Conservation (phyloP, 495 filamentous ascomycete genomes). For the Cercophora samala region DNA sequence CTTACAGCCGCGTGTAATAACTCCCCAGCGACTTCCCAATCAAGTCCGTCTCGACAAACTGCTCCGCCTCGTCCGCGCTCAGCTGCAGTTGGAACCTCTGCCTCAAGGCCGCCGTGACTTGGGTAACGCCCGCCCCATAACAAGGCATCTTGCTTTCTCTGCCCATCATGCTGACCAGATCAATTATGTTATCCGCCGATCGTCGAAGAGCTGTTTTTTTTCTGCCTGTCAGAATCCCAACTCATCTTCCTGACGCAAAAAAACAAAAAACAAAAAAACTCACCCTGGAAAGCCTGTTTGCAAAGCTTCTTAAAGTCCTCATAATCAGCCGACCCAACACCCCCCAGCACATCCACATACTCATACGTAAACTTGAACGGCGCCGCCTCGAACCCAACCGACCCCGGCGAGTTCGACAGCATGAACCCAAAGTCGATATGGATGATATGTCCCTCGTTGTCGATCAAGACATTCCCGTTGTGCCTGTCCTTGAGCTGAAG, state of each 20-base stretch:
- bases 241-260: slow-evolving; percentile 3
- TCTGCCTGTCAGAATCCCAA: slow-evolving; percentile 17
- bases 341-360: slow-evolving; percentile 72
- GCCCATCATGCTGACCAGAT: slow-evolving; percentile 74
- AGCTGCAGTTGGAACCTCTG: slow-evolving; percentile 70
- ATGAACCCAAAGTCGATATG: slow-evolving; percentile 84
- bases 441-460: slow-evolving; percentile 74
- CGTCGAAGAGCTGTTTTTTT: slow-evolving; percentile 55
- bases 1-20: slow-evolving; percentile 72
- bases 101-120: slow-evolving; percentile 58
- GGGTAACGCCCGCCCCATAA: slow-evolving; percentile 60
- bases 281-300: slow-evolving; percentile 72
- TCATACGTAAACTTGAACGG: slow-evolving; percentile 77
- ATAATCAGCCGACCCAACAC: slow-evolving; percentile 58
- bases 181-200: slow-evolving; percentile 67
- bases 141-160: slow-evolving; percentile 73
- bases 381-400: slow-evolving; percentile 73
- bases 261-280: slow-evolving; percentile 16
- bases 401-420: slow-evolving; percentile 73
- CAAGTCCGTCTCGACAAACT: slow-evolving; percentile 68
- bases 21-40: slow-evolving; percentile 68
- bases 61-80: slow-evolving; percentile 68
- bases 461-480: slow-evolving; percentile 75
- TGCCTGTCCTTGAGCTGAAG: slow-evolving; percentile 77
- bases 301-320: slow-evolving; percentile 66